Conservation (phyloP, 441 rosid genomes). For the Macaranga tanarius region DNA sequence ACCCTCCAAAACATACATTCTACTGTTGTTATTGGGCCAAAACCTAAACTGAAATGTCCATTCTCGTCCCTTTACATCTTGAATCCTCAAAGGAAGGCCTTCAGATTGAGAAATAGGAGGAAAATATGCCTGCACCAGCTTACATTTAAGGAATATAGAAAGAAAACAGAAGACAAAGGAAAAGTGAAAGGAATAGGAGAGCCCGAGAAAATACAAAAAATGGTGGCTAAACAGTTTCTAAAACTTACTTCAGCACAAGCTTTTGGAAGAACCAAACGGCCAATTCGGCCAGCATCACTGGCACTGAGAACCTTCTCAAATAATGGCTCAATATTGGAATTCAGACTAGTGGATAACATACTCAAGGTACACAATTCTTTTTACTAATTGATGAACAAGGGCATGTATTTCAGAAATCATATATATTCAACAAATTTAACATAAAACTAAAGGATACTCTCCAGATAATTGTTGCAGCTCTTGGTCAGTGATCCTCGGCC, state of each 20-base stretch:
- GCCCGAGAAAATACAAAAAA: conserved; percentile 12
- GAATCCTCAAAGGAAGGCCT: conserved; percentile 82
- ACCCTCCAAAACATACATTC: conserved; percentile 99
- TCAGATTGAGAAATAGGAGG: conserved; percentile 92
- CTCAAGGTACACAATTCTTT: conserved; percentile 39
- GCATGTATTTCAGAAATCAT: conserved; percentile 7
- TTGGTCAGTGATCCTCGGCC: conserved; percentile 94
- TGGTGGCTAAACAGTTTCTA: background rate
- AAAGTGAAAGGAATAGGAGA: background rate
- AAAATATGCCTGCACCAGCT: conserved; percentile 80
- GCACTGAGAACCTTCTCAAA: conserved; percentile 98
- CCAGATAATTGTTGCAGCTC: conserved; percentile 88
- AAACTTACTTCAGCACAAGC: conserved; percentile 92
- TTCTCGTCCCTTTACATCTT: conserved; percentile 85
- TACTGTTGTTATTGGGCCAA: conserved; percentile 99
- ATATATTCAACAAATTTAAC: conserved; percentile 1
- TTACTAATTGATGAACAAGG: background rate
- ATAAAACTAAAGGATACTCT: conserved; percentile 68
- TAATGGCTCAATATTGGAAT: conserved; percentile 74
- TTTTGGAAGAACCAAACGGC: conserved; percentile 94
- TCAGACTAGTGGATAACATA: conserved; percentile 48
- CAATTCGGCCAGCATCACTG: conserved; percentile 98
- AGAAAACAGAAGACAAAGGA: background rate
- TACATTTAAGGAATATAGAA: conserved; percentile 26
- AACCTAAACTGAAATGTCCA: conserved; percentile 98